Base-by-base conservation (phyloP, 208 protist genomes). In the Borovskyia barvae region DNA sequence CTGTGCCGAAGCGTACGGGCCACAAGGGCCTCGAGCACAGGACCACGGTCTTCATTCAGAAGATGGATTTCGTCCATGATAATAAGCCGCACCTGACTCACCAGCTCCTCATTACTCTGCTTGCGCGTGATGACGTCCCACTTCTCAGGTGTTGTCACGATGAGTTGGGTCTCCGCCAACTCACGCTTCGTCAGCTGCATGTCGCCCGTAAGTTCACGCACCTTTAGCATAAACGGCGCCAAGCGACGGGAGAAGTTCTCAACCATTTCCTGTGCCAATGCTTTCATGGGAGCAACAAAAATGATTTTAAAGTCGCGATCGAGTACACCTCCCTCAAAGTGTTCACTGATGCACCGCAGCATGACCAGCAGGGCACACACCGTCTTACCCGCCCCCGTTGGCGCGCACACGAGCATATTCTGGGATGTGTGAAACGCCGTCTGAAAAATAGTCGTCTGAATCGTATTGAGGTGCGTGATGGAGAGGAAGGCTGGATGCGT, bases 261-360 rank as follows among this genome's bases (percentile, higher is more conserved):
- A 14, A 98, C 94, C 85, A 99, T 98, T 76, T 99, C 98, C 51
- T 91, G 65, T 46, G 98, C 99, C 2, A 99, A 84, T 17, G 99
- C 99, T 78, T 99, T 99, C 98, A 99, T 99, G n/a, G 99, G 99
- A 4, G 98, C 98, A 24, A 99, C 87, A 61, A 99, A 99, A 30
- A 99, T 90, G 14, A 99, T 99, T 74, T 99, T 99, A 63, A 99
- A 99, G 67, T 97, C 79, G 46, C 80, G 82, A 66, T 93, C 73
- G 19, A 97, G 64, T 4, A 80, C 77, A 14, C 91, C 92, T 40
- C 85, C 73, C 36, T 80, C 82, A 46, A 96, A 85, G 69, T 98
- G 82, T 65, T 97, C 94, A 54, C 90, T 89, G 57, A 96, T 90
- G 77, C 85, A 94, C 25, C 90, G 86, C 37, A 99, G 73, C 64